Percentiles rank a stretch among this genome's conserved stretches.
Evolutionary conservation across 179 eudicot species (phyloP).

Genomic region (Carnegiea gigantea): DNA sequence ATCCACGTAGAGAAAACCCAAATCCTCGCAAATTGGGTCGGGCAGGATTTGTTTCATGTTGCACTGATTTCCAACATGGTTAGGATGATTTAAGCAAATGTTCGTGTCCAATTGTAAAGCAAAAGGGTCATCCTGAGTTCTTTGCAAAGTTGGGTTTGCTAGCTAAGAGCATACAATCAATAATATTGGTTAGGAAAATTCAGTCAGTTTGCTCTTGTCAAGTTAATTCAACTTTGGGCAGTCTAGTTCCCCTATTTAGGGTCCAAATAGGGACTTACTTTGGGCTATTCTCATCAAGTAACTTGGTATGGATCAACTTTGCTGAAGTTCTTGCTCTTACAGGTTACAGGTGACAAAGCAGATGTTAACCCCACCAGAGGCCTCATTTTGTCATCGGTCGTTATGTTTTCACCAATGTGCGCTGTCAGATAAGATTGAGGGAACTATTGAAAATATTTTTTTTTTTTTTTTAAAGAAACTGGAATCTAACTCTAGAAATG

Average conservation of each 20-base stretch:
- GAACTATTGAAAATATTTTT: too few species aligned
- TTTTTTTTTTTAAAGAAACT: too few species aligned
- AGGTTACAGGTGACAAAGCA: neutral
- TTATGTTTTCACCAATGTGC: neutral
- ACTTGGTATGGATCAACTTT: neutral
- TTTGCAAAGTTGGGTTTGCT: neutral
- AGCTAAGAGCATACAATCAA: neutral
- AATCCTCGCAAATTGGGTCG: neutral
- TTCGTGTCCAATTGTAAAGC: neutral
- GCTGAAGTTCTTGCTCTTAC: neutral
- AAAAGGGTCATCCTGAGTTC: neutral
- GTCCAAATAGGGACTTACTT: neutral
- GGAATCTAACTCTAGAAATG: too few species aligned
- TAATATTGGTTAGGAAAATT: neutral
- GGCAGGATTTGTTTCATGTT: neutral
- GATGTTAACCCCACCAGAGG: neutral
- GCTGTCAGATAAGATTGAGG: neutral
- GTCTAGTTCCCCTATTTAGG: neutral
- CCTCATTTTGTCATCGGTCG: neutral
- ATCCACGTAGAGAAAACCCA: neutral
- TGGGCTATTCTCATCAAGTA: neutral
- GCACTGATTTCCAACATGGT: neutral
- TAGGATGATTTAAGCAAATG: neutral
- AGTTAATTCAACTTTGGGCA: neutral
- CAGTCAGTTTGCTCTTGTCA: neutral